These are phyloP conservation scores for Actinomortierella wolfii DNA, from an alignment of 371 early-diverging fungal species.

Conservation along the genomic window DNA sequence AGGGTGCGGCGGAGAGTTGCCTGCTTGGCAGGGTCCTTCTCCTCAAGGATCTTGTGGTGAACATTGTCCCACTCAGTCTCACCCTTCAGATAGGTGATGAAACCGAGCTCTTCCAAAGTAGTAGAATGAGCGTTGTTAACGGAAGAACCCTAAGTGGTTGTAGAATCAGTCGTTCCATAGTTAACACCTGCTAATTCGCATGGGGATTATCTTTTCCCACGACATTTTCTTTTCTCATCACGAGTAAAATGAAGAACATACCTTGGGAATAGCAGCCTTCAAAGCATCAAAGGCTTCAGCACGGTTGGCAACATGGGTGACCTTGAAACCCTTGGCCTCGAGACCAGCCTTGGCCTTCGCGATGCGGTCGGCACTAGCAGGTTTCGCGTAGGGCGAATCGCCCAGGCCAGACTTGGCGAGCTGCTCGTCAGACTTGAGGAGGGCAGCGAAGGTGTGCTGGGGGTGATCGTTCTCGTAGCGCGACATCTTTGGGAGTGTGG, in stretches of 20 bases:
- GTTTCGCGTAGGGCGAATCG: conserved; percentile 30
- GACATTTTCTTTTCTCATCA: background rate
- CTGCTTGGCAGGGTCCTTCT: conserved; percentile 18
- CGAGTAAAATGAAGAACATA: conserved; percentile 2
- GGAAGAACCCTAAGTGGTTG: conserved; percentile 2
- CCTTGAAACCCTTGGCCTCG: conserved; percentile 48
- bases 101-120: conserved; percentile 40
- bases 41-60: conserved; percentile 11
- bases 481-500: too few species aligned
- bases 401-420: conserved; percentile 20
- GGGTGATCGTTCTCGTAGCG: conserved; percentile 24
- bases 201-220: background rate
- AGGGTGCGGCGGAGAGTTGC: conserved; percentile 9
- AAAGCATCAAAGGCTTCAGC: conserved; percentile 47
- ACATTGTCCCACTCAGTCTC: conserved; percentile 19
- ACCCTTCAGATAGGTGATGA: conserved; percentile 30
- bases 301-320: conserved; percentile 42
- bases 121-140: conserved; percentile 30
- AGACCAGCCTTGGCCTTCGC: conserved; percentile 39
- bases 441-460: conserved; percentile 31
- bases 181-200: too few species aligned
- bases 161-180: too few species aligned
- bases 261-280: conserved; percentile 45
- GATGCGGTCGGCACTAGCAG: conserved; percentile 36
- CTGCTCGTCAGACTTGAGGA: conserved; percentile 26